Evolutionary conservation across 805 yeast genomes (phyloP), one percentile per base, ranked within the genome.

Genomic region (Wickerhamomyces rabaulensis): DNA sequence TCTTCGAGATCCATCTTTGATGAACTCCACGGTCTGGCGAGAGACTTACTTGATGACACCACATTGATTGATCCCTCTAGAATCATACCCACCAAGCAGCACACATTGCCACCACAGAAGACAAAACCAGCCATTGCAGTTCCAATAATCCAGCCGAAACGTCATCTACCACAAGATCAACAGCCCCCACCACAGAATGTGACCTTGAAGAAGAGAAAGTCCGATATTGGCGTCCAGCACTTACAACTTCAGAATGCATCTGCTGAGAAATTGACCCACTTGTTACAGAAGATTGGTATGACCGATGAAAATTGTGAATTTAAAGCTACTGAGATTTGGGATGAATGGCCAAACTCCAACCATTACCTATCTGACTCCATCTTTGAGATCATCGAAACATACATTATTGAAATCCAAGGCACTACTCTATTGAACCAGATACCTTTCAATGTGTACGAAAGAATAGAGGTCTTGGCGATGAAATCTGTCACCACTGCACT

Each of bases 401-500:
- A 40, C 22, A 42, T 69, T 25, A 25, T 41, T 3, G 57, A 42
- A 47, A 47, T 63, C 22, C 42, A 49, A 6, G 52, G 50, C 2
- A 51, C 58, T 0, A 10, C 42, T 5, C 39, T 51, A 6, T 31
- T 56, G 1, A 31, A 48, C 9, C 42, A 42, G 0, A 17, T 62
- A 4, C 56, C 64, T 3, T 45, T 62, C 13, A 63, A 62, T 15
- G 45, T 53, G 23, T 50, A 73, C 23, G 52, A 60, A 1, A 53
- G 73, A 39, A 54, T 73, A 8, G 58, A 73, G 46, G 56, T 52
- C 4, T 46, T 71, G 12, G 57, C 70, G 42, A 46, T 55, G 37
- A 56, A 52, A 20, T 55, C 69, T 0, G 44, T 74, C 13, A 54
- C 44, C 16, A 40, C 49, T 20, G 61, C 61, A 7, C 45, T 41